These are phyloP conservation scores for Plectosphaerella cucumerina DNA, from an alignment of 2,329 filamentous ascomycete species.

Conservation along the genomic window DNA sequence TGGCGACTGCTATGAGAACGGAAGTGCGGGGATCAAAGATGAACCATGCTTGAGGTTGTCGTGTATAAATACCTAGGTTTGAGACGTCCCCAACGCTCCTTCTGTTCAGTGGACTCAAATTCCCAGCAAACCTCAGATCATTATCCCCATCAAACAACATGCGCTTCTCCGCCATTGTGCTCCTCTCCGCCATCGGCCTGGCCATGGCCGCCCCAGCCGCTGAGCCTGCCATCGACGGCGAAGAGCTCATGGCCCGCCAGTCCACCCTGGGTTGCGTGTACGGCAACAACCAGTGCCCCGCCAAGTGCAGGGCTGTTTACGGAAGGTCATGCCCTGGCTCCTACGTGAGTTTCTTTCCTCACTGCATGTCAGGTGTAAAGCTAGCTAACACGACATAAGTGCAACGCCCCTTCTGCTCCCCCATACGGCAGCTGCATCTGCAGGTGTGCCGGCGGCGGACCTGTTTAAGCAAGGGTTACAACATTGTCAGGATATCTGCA, in stretches of 20 bases:
- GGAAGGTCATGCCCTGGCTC: not conserved
- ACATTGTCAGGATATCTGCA: no score
- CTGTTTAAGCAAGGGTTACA: no score
- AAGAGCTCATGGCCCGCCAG: not conserved
- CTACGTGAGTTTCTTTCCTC: not conserved
- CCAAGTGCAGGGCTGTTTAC: not conserved
- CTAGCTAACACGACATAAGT: not conserved
- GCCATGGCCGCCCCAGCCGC: not conserved
- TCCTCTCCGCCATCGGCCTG: not conserved
- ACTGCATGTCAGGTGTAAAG: not conserved
- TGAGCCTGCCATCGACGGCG: not conserved
- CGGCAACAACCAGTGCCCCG: slow-evolving; percentile 3
- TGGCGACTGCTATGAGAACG: no score
- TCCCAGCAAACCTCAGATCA: no score
- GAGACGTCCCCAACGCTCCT: no score
- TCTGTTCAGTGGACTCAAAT: no score
- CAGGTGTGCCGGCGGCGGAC: not conserved
- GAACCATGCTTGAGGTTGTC: no score
- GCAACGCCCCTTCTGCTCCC: not conserved
- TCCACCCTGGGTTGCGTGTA: not conserved
- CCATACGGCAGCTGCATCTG: slow-evolving; percentile 2
- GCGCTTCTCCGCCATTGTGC: not conserved
- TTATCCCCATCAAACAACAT: not conserved
- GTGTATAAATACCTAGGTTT: no score
- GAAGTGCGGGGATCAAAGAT: no score